These are phyloP conservation scores for Eucalyptus tenuipes DNA, from an alignment of 345 rosid species.

Conservation along the genomic window DNA sequence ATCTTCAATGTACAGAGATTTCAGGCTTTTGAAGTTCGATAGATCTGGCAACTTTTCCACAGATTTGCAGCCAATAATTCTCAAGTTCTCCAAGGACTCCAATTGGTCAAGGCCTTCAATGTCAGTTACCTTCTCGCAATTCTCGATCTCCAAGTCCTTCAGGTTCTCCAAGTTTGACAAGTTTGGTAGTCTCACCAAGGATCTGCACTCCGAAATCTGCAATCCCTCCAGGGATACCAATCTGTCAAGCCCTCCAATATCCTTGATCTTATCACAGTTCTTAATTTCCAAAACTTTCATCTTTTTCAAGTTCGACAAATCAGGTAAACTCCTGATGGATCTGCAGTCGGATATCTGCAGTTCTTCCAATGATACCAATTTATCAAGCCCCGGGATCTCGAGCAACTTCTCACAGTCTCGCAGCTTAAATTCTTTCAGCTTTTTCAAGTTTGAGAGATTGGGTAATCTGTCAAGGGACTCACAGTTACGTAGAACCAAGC, in stretches of 20 bases:
- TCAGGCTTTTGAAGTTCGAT: background rate
- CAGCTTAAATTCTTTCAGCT: background rate
- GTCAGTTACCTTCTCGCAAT: background rate
- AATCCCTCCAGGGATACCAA: background rate
- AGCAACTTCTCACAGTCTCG: slow-evolving; percentile 1
- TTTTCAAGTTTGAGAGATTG: background rate
- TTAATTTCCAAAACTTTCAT: background rate
- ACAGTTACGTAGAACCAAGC: background rate
- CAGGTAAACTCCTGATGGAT: background rate
- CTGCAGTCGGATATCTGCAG: background rate
- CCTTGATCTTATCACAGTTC: background rate
- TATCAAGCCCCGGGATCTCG: background rate
- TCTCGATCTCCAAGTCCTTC: background rate
- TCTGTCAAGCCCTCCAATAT: background rate
- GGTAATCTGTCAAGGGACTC: slow-evolving; percentile 1
- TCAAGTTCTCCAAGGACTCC: background rate
- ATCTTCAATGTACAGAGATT: background rate
- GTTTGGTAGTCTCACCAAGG: background rate
- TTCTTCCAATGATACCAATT: background rate
- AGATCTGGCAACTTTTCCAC: background rate
- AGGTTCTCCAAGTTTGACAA: background rate
- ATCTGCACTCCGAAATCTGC: background rate
- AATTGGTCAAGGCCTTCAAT: background rate
- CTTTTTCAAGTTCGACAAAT: background rate
- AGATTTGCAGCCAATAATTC: slow-evolving; percentile 4